These are phyloP conservation scores for Amoebophrya sp. DNA, from an alignment of 169 alveolate species.

Conservation along the genomic window DNA sequence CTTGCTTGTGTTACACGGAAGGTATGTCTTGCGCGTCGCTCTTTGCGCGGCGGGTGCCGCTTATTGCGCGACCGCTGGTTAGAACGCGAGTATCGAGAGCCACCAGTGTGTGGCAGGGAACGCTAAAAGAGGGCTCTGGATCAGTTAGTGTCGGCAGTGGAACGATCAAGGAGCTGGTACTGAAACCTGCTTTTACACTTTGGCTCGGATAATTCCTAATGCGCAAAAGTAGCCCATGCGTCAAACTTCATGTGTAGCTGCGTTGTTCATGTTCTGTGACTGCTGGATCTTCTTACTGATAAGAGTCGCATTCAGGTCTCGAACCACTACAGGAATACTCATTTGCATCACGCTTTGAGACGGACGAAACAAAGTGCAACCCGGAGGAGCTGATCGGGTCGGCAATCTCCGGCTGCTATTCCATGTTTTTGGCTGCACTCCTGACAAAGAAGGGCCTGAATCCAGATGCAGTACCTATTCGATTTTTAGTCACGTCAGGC, in stretches of 20 bases:
- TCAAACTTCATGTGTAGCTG: no score
- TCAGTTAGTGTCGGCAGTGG: background rate
- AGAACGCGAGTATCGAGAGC: background rate
- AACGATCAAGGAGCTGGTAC: background rate
- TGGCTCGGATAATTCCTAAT: no score
- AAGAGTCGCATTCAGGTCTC: no score
- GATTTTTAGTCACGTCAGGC: no score
- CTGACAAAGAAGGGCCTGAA: background rate
- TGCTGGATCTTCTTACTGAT: no score
- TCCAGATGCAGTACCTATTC: background rate
- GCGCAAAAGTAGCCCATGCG: no score
- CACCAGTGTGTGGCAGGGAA: background rate
- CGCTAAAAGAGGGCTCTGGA: background rate
- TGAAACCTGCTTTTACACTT: no score
- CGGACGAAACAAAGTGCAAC: background rate
- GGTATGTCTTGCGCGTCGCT: background rate
- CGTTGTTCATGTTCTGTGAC: no score
- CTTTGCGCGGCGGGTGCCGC: background rate
- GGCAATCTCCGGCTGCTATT: background rate
- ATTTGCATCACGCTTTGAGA: background rate
- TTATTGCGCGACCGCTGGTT: background rate
- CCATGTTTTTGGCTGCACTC: background rate
- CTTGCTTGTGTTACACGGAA: no score
- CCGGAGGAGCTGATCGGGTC: background rate
- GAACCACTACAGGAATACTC: background rate